phyloP scores from a whole-genome alignment of 2,329 filamentous ascomycete species.

The Purpureocillium takamizusanense region DNA sequence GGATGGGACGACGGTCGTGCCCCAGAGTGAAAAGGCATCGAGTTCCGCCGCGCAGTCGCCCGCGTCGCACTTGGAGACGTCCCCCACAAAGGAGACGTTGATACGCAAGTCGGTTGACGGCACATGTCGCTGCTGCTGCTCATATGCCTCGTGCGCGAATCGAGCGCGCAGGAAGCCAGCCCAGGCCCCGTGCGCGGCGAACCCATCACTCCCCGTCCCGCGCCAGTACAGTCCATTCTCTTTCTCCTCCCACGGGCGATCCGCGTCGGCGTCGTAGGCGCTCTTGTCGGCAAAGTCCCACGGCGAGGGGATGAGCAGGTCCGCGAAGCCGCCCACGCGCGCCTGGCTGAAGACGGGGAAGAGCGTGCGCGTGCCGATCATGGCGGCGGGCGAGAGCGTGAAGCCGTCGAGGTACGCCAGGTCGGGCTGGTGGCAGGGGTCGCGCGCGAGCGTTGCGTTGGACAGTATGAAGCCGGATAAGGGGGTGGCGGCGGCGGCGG shows the following conservation, averaged over 20 bases:
- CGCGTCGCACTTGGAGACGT: slow-evolving; percentile 32
- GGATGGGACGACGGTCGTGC: slow-evolving; percentile 14
- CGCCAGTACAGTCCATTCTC: slow-evolving; percentile 43
- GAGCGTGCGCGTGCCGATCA: slow-evolving; percentile 39
- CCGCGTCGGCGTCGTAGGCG: slow-evolving; percentile 36
- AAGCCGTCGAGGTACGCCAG: slow-evolving; percentile 42
- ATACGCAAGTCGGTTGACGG: slow-evolving; percentile 18
- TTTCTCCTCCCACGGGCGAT: slow-evolving; percentile 38
- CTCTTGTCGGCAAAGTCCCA: slow-evolving; percentile 51
- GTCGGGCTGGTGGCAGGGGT: slow-evolving; percentile 42
- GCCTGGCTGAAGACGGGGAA: slow-evolving; percentile 48
- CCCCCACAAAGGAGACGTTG: slow-evolving; percentile 30
- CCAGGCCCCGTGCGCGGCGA: slow-evolving; percentile 32
- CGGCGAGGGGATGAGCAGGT: slow-evolving; percentile 44
- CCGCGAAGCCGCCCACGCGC: slow-evolving; percentile 43
- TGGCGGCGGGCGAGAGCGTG: slow-evolving; percentile 38
- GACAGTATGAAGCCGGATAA: slow-evolving; percentile 24
- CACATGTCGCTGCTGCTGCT: slow-evolving; percentile 14
- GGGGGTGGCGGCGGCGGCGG: no score
- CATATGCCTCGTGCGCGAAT: slow-evolving; percentile 47
- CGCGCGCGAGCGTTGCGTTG: slow-evolving; percentile 44
- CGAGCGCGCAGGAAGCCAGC: slow-evolving; percentile 59
- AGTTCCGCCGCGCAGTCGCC: slow-evolving; percentile 29
- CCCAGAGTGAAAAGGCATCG: slow-evolving; percentile 30
- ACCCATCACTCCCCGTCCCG: slow-evolving; percentile 48